A percentile compares a stretch with the other conserved stretches of the same genome.
phyloP scores from a whole-genome alignment of 2,329 filamentous ascomycete genomes.

The Fulvia fulva region DNA sequence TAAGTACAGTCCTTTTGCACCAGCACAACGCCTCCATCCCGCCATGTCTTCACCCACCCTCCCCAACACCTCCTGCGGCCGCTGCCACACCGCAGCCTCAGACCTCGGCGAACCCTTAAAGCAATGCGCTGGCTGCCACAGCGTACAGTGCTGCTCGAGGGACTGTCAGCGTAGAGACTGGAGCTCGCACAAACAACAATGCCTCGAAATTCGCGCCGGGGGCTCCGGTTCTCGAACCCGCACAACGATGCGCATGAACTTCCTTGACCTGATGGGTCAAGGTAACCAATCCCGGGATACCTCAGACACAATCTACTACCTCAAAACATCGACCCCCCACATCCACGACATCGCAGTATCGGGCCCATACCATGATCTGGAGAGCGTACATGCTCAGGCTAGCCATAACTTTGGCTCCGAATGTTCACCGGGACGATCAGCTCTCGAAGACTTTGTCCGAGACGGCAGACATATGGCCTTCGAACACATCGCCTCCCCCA shows the following conservation, averaged over 20 bases:
- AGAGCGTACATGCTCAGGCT: not conserved
- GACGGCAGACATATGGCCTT: not conserved
- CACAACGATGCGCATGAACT: not conserved
- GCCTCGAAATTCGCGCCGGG: not conserved
- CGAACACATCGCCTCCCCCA: conserved; percentile 6
- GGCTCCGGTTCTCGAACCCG: not conserved
- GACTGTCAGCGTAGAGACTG: not conserved
- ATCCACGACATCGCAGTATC: conserved; percentile 6
- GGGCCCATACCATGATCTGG: conserved; percentile 1
- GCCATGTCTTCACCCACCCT: not conserved
- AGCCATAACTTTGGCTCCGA: not conserved
- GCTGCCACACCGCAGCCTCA: not conserved
- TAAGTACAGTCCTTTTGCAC: not conserved
- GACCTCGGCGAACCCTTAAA: not conserved
- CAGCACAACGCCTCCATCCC: not conserved
- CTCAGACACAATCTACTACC: conserved; percentile 3
- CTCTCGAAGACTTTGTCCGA: not conserved
- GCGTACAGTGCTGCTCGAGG: not conserved
- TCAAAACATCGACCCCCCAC: conserved; percentile 4
- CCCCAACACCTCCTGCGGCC: not conserved
- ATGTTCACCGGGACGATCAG: not conserved
- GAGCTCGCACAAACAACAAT: not conserved
- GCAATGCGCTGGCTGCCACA: not conserved
- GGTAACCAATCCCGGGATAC: not conserved
- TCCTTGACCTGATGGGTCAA: not conserved